These are phyloP conservation scores for Sisymbrium altissimum DNA, from an alignment of 345 rosid species.

Conservation along the genomic window DNA sequence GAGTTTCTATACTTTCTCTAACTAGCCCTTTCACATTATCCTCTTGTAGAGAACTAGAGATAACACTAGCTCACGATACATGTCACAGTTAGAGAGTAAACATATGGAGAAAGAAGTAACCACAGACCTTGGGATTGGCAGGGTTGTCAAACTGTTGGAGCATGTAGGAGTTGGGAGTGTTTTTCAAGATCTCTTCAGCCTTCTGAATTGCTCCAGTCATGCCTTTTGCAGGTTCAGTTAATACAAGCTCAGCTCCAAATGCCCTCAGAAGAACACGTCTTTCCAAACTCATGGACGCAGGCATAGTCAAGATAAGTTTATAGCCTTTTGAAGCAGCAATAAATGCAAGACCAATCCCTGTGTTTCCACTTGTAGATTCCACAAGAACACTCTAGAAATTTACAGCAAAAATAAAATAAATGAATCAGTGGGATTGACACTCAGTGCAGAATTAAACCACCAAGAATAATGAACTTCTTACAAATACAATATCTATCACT, in stretches of 20 bases:
- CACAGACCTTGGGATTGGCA: slow-evolving; percentile 73
- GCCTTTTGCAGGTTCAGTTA: slow-evolving; percentile 83
- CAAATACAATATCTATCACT: not conserved
- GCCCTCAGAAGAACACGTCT: slow-evolving; percentile 81
- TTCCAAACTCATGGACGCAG: slow-evolving; percentile 81
- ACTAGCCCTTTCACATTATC: not conserved
- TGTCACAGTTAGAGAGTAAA: not conserved
- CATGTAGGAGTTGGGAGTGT: slow-evolving; percentile 70
- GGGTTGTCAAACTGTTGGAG: slow-evolving; percentile 88
- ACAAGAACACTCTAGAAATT: slow-evolving; percentile 61
- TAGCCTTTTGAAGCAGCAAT: slow-evolving; percentile 87
- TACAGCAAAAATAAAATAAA: not conserved
- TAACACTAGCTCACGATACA: not conserved
- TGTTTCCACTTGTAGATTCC: slow-evolving; percentile 94
- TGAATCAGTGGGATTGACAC: not conserved
- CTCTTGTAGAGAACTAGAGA: not conserved
- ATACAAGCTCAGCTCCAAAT: slow-evolving; percentile 84
- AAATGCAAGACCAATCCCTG: slow-evolving; percentile 90
- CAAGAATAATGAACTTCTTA: not conserved
- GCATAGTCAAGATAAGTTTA: slow-evolving; percentile 74
- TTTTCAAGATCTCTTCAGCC: slow-evolving; percentile 67
- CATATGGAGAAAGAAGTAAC: not conserved
- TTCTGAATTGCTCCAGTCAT: slow-evolving; percentile 73
- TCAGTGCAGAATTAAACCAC: not conserved
- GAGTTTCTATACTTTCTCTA: not conserved